Evolutionary conservation across 2,329 filamentous ascomycete genomes (phyloP), one percentile per base, ranked within the genome.

Genomic region (Verticillium longisporum): DNA sequence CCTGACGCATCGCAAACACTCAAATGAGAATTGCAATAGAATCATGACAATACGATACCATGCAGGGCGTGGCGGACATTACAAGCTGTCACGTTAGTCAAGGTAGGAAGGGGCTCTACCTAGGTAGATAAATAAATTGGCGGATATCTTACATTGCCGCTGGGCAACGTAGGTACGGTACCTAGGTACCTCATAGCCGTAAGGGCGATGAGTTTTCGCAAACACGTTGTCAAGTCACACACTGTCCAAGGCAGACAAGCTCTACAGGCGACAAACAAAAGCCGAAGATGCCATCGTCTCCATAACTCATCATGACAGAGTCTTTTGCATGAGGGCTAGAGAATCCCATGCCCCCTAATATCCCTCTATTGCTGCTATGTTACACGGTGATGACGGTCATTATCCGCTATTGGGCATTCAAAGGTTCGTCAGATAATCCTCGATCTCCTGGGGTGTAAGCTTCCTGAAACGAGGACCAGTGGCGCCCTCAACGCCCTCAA

Each of bases 401-500:
- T 38, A 26, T 33, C 37, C 31, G 14, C 31, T 55, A 18, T 7
- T 10, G n/a, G n/a, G n/a, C 64, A 61, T 73, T 87, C 84, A 98
- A 85, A 99, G 87, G 85, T 97, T 98, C 76, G 95, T 98, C 77
- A 99, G 81, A 81, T 99, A 99, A 77, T 99, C 95, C 82, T 99
- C 95, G 73, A 99, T 98, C 81, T 99, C 95, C 79, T 97, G 92
- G 72, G 96, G 92, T 71, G 86, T 97, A 77, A 99, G 81, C 84
- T 97, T 96, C 77, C 92, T 86, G 86, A 97, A 97, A 65, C 92
- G 86, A 62, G 92, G 92, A 55, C 92, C 92, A 68, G 87, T 85
- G 21, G 91, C 90, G 64, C 90, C 91, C 71, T 94, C 89, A 11
- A 96, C 91, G 63, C 92, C 92, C 75, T 96, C 92, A 64, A 92